phyloP scores from a whole-genome alignment of 768 basidiomycete species.

The Lactifluus hygrophoroides region DNA sequence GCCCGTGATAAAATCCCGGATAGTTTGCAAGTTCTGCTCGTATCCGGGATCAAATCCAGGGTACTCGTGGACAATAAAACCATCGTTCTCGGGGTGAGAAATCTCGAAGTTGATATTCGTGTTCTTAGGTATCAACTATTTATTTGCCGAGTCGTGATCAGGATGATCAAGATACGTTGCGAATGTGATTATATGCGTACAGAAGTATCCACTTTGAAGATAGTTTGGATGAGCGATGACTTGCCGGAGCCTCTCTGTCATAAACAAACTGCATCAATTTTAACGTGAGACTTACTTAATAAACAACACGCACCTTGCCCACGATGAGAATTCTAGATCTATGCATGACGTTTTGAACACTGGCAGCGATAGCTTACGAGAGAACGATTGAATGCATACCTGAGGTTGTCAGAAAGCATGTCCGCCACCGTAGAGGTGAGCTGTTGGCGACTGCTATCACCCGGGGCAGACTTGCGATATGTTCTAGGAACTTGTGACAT shows the following conservation, averaged over 20 bases:
- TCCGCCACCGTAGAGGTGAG: not conserved
- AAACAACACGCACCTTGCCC: not conserved
- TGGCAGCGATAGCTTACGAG: not conserved
- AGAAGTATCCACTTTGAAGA: too few species aligned
- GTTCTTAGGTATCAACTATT: not conserved
- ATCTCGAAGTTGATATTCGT: too few species aligned
- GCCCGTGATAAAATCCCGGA: not conserved
- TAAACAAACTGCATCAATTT: not conserved
- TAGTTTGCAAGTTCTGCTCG: too few species aligned
- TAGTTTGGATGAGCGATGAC: not conserved
- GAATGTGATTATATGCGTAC: too few species aligned
- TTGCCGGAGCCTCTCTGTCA: not conserved
- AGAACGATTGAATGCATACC: not conserved
- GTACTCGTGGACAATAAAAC: not conserved
- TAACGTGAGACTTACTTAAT: too few species aligned
- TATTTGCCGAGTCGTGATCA: not conserved
- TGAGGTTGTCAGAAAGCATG: not conserved
- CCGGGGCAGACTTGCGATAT: not conserved
- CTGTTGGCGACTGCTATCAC: not conserved
- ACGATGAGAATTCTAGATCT: conserved; percentile 1
- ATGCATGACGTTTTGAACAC: not conserved
- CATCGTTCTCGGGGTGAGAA: too few species aligned
- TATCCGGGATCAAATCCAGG: too few species aligned
- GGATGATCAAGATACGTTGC: too few species aligned
- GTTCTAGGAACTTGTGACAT: too few species aligned